phyloP scores from a whole-genome alignment of 2,329 filamentous ascomycete species.

The Penicillium sp. region DNA sequence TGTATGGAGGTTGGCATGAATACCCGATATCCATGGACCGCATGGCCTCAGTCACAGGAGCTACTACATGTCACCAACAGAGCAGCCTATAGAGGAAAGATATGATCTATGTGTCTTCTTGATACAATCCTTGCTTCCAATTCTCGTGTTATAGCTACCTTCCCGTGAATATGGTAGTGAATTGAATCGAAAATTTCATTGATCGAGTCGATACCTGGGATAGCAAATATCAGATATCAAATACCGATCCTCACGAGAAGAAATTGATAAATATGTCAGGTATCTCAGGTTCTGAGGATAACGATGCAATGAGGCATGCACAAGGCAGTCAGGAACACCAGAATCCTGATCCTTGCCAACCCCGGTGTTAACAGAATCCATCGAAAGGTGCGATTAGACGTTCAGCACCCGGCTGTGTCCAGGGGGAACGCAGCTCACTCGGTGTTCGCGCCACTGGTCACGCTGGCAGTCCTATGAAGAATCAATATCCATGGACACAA shows the following conservation, averaged over 20 bases:
- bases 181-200: background rate
- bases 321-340: too few relatives aligned
- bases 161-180: background rate
- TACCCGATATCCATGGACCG: too few relatives aligned
- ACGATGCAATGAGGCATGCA: fast-evolving
- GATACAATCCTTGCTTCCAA: background rate
- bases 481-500: background rate
- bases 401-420: background rate
- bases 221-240: background rate
- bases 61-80: too few relatives aligned
- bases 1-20: too few relatives aligned
- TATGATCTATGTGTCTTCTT: too few relatives aligned
- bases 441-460: background rate
- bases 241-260: background rate
- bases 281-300: background rate
- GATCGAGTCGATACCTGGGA: too few relatives aligned
- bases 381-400: background rate
- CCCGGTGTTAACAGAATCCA: background rate
- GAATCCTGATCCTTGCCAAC: too few relatives aligned
- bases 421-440: background rate
- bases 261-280: background rate
- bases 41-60: too few relatives aligned
- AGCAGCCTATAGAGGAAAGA: too few relatives aligned
- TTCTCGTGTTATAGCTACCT: background rate
- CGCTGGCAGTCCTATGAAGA: background rate